Percentiles rank a stretch among this genome's conserved stretches.
These are phyloP conservation scores for Colletotrichum filicis DNA, from an alignment of 2,329 filamentous ascomycete genomes.

Conservation along the genomic window DNA sequence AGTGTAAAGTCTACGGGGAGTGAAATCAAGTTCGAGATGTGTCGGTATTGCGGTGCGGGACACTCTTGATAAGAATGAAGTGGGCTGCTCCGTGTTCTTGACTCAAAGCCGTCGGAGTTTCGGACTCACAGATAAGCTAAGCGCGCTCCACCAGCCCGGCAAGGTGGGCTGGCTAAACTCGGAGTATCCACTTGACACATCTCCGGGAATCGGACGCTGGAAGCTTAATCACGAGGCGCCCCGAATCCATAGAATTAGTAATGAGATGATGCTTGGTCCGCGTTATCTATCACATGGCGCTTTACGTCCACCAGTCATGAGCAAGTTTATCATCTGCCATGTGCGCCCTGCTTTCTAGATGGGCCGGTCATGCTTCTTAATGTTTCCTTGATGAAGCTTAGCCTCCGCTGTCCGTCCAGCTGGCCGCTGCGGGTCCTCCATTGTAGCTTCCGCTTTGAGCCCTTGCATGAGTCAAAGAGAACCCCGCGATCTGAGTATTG, in stretches of 20 bases:
- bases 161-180: constrained; percentile 22
- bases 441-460: not conserved
- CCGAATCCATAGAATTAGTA: constrained; percentile 12
- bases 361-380: not conserved
- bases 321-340: not conserved
- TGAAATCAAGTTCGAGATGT: not conserved
- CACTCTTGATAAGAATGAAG: not conserved
- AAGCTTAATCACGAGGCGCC: not conserved
- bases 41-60: not conserved
- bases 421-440: not conserved
- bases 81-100: not conserved
- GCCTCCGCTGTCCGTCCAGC: not conserved
- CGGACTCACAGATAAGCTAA: constrained; percentile 12
- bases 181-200: constrained; percentile 13
- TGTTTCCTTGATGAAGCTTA: not conserved
- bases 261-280: not conserved
- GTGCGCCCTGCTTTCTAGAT: not conserved
- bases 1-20: not conserved
- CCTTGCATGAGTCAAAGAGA: not conserved
- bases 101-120: not conserved
- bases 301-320: not conserved
- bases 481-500: not conserved
- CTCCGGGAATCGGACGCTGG: constrained; percentile 25
- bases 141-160: constrained; percentile 3
- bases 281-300: not conserved